phyloP scores from a whole-genome alignment of 495 filamentous ascomycete species.

The Evansstolkia leycettana region DNA sequence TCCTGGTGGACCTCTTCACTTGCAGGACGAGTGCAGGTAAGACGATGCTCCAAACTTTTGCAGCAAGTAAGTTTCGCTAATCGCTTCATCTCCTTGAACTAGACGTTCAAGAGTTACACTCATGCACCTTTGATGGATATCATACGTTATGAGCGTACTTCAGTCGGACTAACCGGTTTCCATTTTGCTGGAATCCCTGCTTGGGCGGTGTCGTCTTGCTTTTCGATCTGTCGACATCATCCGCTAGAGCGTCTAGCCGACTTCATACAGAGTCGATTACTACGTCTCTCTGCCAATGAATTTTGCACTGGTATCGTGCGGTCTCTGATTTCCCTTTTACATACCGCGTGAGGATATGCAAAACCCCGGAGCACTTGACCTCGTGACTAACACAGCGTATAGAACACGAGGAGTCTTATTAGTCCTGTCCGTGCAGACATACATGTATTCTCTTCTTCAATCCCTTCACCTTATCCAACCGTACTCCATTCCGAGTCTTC shows the following conservation, averaged over 20 bases:
- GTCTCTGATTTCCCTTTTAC: conserved; percentile 18
- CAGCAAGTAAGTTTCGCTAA: conserved; percentile 2
- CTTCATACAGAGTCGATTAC: conserved; percentile 15
- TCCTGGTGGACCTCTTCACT: conserved; percentile 34
- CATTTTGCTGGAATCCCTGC: conserved; percentile 36
- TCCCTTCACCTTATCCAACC: conserved; percentile 29
- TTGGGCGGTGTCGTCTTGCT: conserved; percentile 26
- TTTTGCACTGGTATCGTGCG: conserved; percentile 15
- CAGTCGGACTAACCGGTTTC: conserved; percentile 22
- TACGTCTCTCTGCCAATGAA: conserved; percentile 12
- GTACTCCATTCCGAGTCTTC: conserved; percentile 15
- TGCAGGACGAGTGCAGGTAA: conserved; percentile 35
- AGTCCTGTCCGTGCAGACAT: conserved; percentile 29
- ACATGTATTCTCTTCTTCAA: conserved; percentile 39
- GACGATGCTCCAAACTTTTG: background rate
- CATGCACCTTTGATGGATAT: conserved; percentile 26
- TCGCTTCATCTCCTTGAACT: background rate
- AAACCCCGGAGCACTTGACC: background rate
- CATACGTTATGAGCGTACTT: conserved; percentile 23
- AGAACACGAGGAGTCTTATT: conserved; percentile 27
- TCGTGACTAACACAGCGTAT: conserved; percentile 6
- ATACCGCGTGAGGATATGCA: conserved; percentile 18
- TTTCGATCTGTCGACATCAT: conserved; percentile 29
- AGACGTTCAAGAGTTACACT: conserved; percentile 36
- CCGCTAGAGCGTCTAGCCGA: conserved; percentile 25